Conservation (phyloP, 305 asterid genomes). For the Plantago coronopus region DNA sequence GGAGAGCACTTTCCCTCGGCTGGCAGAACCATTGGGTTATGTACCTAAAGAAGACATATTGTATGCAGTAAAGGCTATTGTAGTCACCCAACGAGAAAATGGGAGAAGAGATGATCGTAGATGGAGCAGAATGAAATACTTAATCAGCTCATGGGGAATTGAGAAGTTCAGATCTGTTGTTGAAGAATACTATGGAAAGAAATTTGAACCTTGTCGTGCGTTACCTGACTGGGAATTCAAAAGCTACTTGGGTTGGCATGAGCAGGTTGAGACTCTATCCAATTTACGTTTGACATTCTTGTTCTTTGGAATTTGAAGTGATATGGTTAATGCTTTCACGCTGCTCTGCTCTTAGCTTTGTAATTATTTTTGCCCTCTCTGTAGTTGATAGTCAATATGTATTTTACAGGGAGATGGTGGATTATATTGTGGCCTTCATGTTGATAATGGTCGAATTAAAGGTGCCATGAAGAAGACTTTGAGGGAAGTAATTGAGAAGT, state of each 20-base stretch:
- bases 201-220: conserved; percentile 65
- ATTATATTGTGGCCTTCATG: conserved; percentile 66
- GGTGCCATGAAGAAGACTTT: conserved; percentile 51
- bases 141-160: conserved; percentile 90
- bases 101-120: conserved; percentile 97
- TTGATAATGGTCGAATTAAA: conserved; percentile 53
- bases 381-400: conserved; percentile 14
- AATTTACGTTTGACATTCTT: conserved; percentile 9
- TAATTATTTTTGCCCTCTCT: conserved; percentile 1
- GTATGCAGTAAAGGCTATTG: conserved; percentile 89
- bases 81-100: conserved; percentile 84
- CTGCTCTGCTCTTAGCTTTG: background rate
- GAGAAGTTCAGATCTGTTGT: conserved; percentile 80
- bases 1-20: conserved; percentile 75
- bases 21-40: conserved; percentile 93
- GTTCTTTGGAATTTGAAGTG: background rate
- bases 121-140: conserved; percentile 93
- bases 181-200: conserved; percentile 84
- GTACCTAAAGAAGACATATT: conserved; percentile 91
- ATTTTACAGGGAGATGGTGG: conserved; percentile 77
- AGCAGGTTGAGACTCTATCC: conserved; percentile 51
- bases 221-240: conserved; percentile 91
- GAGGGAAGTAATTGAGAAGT: conserved; percentile 57
- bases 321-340: background rate
- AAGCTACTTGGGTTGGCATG: conserved; percentile 98